Conservation (phyloP, 1,284 basidiomycete genomes). For the Tilletia caries region DNA sequence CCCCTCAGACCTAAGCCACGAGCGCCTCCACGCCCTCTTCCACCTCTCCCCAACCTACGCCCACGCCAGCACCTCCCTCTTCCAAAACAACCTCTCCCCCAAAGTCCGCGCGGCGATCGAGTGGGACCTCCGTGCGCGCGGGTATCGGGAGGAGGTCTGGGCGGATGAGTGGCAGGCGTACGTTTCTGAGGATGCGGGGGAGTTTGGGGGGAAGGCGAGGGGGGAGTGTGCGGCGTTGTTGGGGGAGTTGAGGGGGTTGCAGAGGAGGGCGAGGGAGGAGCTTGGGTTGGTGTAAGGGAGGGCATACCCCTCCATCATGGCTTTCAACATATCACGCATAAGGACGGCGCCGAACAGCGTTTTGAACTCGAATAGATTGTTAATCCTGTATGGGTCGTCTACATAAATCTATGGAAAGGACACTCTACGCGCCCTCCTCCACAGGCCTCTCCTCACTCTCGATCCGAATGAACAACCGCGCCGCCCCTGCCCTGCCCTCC, state of each 20-base stretch:
- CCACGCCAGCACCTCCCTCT: constrained; percentile 19
- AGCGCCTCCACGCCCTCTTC: constrained; percentile 46
- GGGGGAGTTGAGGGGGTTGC: neutral
- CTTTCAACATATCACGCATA: too few relatives aligned
- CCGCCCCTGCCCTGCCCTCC: constrained; percentile 32
- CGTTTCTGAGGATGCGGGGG: constrained; percentile 18
- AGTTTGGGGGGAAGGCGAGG: neutral
- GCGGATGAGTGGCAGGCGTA: constrained; percentile 49
- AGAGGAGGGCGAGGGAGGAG: neutral
- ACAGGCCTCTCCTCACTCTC: neutral
- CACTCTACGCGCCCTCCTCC: too few relatives aligned
- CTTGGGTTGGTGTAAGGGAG: neutral
- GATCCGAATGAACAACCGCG: constrained; percentile 11
- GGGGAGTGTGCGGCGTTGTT: neutral
- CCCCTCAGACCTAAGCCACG: constrained; percentile 38
- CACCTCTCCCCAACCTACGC: constrained; percentile 39
- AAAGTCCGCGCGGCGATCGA: constrained; percentile 33
- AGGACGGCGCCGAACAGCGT: too few relatives aligned
- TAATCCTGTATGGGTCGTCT: too few relatives aligned
- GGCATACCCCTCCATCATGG: neutral
- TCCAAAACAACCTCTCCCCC: constrained; percentile 22
- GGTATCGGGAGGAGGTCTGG: constrained; percentile 38
- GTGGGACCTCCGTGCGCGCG: constrained; percentile 39
- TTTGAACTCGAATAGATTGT: too few relatives aligned
- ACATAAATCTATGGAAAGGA: too few relatives aligned